Evolutionary conservation across 2,329 filamentous ascomycete species (phyloP).

Genomic region (Aspergillus nomiae): DNA sequence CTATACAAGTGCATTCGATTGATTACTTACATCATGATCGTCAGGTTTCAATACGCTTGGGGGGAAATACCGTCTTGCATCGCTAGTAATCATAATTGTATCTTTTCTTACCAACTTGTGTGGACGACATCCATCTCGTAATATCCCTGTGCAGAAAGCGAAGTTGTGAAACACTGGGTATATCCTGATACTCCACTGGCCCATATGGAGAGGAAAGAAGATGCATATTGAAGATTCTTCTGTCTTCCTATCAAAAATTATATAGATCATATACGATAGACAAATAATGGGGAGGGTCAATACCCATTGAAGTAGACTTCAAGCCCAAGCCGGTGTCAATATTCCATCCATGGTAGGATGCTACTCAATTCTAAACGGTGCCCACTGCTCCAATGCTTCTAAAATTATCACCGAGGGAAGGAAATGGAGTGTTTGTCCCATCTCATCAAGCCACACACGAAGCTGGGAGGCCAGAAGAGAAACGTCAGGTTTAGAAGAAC

Average conservation of each 20-base stretch:
- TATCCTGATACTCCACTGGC: no score
- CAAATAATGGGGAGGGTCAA: no score
- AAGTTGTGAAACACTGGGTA: no score
- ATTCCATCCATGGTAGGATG: not conserved
- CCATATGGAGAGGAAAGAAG: no score
- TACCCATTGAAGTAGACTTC: not conserved
- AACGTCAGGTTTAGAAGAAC: not conserved
- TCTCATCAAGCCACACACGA: not conserved
- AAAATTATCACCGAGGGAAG: not conserved
- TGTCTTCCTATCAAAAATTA: no score
- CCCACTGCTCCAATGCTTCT: not conserved
- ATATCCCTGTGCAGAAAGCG: no score
- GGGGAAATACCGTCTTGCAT: not conserved
- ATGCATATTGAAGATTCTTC: no score
- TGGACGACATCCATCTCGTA: no score
- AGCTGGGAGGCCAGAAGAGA: not conserved
- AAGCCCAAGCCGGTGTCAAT: not conserved
- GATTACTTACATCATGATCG: constrained; percentile 17
- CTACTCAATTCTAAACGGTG: not conserved
- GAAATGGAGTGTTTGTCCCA: not conserved
- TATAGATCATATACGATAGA: no score
- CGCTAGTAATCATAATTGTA: not conserved
- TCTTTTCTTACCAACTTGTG: not conserved
- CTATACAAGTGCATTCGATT: not conserved
- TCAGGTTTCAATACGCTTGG: constrained; percentile 4